Evolutionary conservation across 73 alveolate species (phyloP), one percentile per base, ranked within the genome.

Genomic region (Uronychia setigera): DNA sequence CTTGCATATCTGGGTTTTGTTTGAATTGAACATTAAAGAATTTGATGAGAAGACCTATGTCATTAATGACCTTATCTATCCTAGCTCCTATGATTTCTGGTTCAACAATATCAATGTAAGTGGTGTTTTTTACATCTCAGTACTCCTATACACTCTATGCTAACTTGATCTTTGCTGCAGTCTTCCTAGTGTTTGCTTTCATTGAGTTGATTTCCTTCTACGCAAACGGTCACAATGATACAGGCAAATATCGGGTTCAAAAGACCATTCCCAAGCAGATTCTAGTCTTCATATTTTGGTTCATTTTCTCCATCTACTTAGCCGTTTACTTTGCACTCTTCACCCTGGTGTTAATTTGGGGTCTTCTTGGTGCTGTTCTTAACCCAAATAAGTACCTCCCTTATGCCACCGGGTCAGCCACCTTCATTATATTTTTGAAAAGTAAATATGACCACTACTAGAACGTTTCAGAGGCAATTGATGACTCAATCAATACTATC

Each of bases 181-280:
- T 67, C 74, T 82, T 60, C 59, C 31, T 82, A 11, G 1, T 67
- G 35, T 32, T 60, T 33, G 81, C 77, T 1, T 31, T 60, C 29
- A 26, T 82, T n/a, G 88, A 82, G 59, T 76, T 82, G 13, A 60
- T 82, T 26, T 82, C 77, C 76, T 82, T 5, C 76, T 82, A 82
- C 59, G 76, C 82, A 0, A 82, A 74, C 9, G 82, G 35, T 11
- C 27, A 59, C 28, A 35, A 26, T 1, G 59, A 82, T 31, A 59
- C 33, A 32, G 88, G 88, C 29, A 82, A 82, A 34, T 82, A 60
- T 34, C 33, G 25, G 0, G 82, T 82, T 1, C 29, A 31, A 34
- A 28, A 32, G 58, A 31, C 88, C 31, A 28, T 19, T 5, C 79
- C 80, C 29, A 82, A 60, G 46, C 0, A n/a, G 80, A 25, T 80